These are phyloP conservation scores for Apiospora aurea DNA, from an alignment of 2,329 filamentous ascomycete species.

Conservation along the genomic window DNA sequence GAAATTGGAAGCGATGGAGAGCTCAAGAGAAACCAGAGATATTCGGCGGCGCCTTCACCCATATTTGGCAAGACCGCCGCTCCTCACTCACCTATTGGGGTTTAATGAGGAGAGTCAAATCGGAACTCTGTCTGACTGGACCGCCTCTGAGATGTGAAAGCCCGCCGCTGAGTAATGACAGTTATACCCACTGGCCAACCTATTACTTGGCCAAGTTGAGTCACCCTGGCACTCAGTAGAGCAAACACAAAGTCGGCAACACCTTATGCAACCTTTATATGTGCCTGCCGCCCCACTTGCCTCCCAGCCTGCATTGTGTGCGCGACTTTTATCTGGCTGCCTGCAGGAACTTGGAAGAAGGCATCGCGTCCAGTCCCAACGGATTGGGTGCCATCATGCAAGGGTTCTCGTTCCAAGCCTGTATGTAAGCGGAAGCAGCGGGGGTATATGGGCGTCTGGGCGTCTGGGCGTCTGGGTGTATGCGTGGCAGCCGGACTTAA, in stretches of 20 bases:
- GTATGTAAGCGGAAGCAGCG: not conserved
- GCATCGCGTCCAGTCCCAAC: not conserved
- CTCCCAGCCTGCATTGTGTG: not conserved
- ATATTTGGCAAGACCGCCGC: not conserved
- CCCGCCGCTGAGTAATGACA: not conserved
- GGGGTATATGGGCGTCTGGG: not conserved
- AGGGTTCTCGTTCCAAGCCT: not conserved
- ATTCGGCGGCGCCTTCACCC: not conserved
- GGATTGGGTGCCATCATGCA: constrained; percentile 2
- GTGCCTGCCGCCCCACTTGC: not conserved
- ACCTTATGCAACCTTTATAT: not conserved
- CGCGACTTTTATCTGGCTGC: not conserved
- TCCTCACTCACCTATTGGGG: not conserved
- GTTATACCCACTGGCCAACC: not conserved
- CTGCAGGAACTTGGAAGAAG: constrained; percentile 14
- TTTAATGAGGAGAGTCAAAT: not conserved
- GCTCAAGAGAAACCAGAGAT: not conserved
- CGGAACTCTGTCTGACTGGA: not conserved
- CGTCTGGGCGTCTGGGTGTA: not conserved
- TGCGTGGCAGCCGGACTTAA: constrained; percentile 13
- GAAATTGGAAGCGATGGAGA: not conserved
- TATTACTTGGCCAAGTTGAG: not conserved
- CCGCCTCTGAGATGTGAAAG: not conserved
- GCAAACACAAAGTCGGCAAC: not conserved
- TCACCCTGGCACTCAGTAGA: not conserved